Percentiles rank a stretch among this genome's conserved stretches.
phyloP scores from a whole-genome alignment of 164 flowering plant genomes.

The Vitis labrusca region DNA sequence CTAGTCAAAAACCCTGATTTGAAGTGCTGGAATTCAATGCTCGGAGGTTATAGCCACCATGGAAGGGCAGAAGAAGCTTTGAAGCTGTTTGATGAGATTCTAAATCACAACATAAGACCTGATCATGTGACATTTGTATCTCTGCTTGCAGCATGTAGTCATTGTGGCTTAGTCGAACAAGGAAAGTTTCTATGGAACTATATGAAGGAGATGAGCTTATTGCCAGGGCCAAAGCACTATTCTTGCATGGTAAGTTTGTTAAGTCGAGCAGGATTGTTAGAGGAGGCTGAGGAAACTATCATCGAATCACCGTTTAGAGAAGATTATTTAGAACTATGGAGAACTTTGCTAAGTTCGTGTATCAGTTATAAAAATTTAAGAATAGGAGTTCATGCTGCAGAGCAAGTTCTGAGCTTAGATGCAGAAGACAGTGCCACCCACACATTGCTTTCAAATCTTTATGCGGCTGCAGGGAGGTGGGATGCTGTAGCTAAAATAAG shows the following conservation, averaged over 20 bases:
- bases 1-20: constrained; percentile 54
- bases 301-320: constrained; percentile 41
- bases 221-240: constrained; percentile 71
- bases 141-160: constrained; percentile 77
- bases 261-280: constrained; percentile 71
- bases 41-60: constrained; percentile 75
- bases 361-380: constrained; percentile 35
- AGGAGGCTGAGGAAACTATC: constrained; percentile 65
- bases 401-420: constrained; percentile 45
- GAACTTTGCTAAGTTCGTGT: constrained; percentile 75
- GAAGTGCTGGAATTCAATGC: constrained; percentile 86
- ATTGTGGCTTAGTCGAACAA: constrained; percentile 54
- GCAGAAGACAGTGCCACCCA: constrained; percentile 62
- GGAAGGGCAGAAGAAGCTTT: constrained; percentile 69
- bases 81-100: constrained; percentile 42
- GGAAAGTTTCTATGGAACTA: constrained; percentile 64
- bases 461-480: constrained; percentile 74
- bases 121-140: constrained; percentile 76
- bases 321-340: constrained; percentile 55
- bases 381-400: constrained; percentile 67
- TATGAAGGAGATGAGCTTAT: constrained; percentile 49
- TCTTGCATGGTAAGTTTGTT: constrained; percentile 83
- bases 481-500: constrained; percentile 64
- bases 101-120: constrained; percentile 37
- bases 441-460: constrained; percentile 68